Percentiles rank a stretch among this genome's conserved stretches.
phyloP scores from a whole-genome alignment of 108 stramenopile genomes.

The Thalassiosira profunda region DNA sequence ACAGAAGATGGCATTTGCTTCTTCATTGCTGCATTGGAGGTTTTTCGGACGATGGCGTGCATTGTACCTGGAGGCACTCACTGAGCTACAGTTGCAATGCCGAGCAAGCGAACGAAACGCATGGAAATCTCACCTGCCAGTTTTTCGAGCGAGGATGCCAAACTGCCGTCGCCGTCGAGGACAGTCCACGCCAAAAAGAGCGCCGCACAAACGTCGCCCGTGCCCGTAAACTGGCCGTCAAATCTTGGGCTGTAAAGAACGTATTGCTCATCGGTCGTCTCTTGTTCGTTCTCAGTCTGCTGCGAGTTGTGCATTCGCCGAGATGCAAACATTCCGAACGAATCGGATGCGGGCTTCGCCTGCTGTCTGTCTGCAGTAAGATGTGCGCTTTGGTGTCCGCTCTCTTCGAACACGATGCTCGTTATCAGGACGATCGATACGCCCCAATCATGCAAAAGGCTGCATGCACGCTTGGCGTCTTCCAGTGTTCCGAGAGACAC shows the following conservation, averaged over 20 bases:
- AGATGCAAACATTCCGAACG: constrained; percentile 47
- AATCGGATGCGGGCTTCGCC: too few relatives aligned
- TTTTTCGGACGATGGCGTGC: constrained; percentile 87
- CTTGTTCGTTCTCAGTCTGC: constrained; percentile 13
- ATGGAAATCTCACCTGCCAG: too few relatives aligned
- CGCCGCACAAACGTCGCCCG: constrained; percentile 95
- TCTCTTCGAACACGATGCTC: constrained; percentile 60
- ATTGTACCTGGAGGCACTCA: constrained; percentile 78
- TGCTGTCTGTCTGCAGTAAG: too few relatives aligned
- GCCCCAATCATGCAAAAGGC: constrained; percentile 82
- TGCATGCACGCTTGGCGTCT: constrained; percentile 83
- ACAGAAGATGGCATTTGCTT: too few relatives aligned
- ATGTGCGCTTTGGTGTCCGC: not conserved
- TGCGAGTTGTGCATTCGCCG: constrained; percentile 25
- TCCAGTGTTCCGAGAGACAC: constrained; percentile 65
- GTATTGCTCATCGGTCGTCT: constrained; percentile 57
- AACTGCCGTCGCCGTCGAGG: too few relatives aligned
- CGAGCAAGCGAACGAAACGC: too few relatives aligned
- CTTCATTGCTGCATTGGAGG: constrained; percentile 41
- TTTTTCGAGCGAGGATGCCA: constrained; percentile 64
- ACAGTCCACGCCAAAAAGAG: constrained; percentile 90
- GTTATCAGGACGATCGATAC: constrained; percentile 91
- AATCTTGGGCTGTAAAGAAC: constrained; percentile 68
- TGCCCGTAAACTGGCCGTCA: constrained; percentile 93
- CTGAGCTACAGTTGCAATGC: too few relatives aligned